phyloP scores from a whole-genome alignment of 2,329 filamentous ascomycete genomes.

The Diaporthe sp. region DNA sequence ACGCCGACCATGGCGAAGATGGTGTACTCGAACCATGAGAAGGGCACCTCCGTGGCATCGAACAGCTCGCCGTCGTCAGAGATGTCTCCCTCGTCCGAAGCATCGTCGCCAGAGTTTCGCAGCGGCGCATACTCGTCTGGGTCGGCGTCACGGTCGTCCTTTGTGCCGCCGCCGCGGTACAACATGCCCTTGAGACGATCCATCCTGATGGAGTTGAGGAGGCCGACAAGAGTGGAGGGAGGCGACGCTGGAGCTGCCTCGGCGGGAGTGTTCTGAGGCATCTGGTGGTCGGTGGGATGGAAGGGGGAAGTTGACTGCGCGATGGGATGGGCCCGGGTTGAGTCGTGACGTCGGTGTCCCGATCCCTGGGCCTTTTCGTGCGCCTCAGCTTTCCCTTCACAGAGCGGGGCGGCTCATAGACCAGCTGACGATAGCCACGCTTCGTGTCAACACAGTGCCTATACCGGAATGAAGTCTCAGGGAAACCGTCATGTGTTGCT shows the following conservation, averaged over 20 bases:
- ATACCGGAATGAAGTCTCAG: not conserved
- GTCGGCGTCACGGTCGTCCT: conserved; percentile 43
- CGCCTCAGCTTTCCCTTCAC: not conserved
- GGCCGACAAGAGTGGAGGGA: not conserved
- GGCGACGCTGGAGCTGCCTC: conserved; percentile 7
- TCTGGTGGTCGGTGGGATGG: not conserved
- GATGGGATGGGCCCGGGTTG: conserved; percentile 2
- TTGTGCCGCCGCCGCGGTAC: conserved; percentile 45
- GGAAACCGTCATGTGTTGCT: conserved; percentile 16
- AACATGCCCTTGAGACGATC: conserved; percentile 38
- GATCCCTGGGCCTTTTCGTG: not conserved
- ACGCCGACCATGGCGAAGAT: conserved; percentile 89
- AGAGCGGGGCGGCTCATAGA: not conserved
- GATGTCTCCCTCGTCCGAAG: conserved; percentile 36
- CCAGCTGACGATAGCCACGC: not conserved
- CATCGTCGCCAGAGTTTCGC: conserved; percentile 48
- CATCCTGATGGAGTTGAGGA: conserved; percentile 36
- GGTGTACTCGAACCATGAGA: conserved; percentile 88
- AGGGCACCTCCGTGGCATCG: conserved; percentile 62
- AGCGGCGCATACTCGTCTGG: conserved; percentile 42
- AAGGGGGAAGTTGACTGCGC: not conserved
- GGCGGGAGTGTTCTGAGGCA: conserved; percentile 20
- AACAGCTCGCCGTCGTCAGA: conserved; percentile 46
- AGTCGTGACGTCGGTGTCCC: conserved; percentile 23
- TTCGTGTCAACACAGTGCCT: not conserved